Percentiles rank a stretch among this genome's conserved stretches.
Evolutionary conservation across 208 protist species (phyloP).

Genomic region (Trichomonas vaginalis): DNA sequence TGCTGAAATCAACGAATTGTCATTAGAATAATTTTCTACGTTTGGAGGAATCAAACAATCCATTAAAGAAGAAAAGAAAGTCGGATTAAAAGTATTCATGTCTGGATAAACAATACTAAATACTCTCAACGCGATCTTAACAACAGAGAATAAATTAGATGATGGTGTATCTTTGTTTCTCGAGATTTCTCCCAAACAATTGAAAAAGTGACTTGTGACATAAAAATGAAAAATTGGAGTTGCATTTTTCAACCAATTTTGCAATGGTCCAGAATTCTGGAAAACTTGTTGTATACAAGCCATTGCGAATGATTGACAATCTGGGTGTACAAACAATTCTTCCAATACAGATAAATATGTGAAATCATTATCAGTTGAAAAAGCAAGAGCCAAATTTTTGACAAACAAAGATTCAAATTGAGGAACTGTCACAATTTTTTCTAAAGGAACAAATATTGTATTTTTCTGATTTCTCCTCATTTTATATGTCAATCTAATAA

Average conservation of each 20-base stretch:
- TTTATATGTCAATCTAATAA: not conserved
- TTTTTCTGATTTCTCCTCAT: not conserved
- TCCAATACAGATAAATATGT: not conserved
- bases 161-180: not conserved
- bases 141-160: not conserved
- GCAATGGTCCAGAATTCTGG: not conserved
- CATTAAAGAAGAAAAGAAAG: not conserved
- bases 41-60: not conserved
- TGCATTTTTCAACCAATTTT: no score
- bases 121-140: not conserved
- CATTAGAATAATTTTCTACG: not conserved
- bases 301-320: not conserved
- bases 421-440: not conserved
- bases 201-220: not conserved
- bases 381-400: not conserved
- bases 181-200: not conserved
- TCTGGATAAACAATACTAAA: not conserved
- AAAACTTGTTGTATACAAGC: not conserved
- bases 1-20: not conserved
- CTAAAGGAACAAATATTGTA: not conserved
- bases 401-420: not conserved
- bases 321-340: not conserved
- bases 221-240: not conserved
- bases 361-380: not conserved
- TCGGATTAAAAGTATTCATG: not conserved